Conservation (phyloP, 805 yeast species). For the Lachancea waltii region DNA sequence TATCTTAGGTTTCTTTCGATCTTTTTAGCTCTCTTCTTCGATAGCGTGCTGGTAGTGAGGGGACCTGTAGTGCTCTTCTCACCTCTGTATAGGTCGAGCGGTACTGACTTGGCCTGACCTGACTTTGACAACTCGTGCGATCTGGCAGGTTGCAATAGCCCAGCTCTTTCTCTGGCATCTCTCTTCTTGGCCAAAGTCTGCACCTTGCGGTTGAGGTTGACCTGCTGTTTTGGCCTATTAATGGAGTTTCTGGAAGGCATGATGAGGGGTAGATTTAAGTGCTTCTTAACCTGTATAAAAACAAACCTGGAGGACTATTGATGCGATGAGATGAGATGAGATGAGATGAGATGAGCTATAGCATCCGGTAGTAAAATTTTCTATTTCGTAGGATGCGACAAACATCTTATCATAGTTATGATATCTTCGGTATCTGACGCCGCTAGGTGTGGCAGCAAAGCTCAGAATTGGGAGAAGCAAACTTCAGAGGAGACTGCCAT, state of each 20-base stretch:
- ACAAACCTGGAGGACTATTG: too few species aligned
- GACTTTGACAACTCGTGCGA: constrained; percentile 40
- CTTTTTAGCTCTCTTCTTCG: constrained; percentile 74
- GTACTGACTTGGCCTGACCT: constrained; percentile 37
- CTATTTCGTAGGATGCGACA: background rate
- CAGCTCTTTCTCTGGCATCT: constrained; percentile 42
- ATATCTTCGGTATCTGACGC: too few species aligned
- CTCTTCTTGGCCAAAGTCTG: constrained; percentile 48
- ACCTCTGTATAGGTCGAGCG: constrained; percentile 37
- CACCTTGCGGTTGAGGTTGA: constrained; percentile 45
- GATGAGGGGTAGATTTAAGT: background rate
- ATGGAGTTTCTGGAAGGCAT: constrained; percentile 83
- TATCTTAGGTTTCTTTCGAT: constrained; percentile 74
- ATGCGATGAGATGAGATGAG: constrained; percentile 3
- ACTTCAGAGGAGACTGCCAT: too few species aligned
- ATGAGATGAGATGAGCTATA: constrained; percentile 18
- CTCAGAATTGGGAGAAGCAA: too few species aligned
- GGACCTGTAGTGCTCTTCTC: constrained; percentile 15
- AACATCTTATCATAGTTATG: too few species aligned
- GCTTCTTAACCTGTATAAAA: background rate
- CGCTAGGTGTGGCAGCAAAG: too few species aligned
- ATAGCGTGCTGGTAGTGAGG: constrained; percentile 53
- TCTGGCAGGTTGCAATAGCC: constrained; percentile 40
- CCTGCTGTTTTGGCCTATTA: constrained; percentile 67
- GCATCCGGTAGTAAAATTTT: constrained; percentile 3